Evolutionary conservation across 805 yeast genomes (phyloP), one percentile per base, ranked within the genome.

Genomic region (Candida maltosa): DNA sequence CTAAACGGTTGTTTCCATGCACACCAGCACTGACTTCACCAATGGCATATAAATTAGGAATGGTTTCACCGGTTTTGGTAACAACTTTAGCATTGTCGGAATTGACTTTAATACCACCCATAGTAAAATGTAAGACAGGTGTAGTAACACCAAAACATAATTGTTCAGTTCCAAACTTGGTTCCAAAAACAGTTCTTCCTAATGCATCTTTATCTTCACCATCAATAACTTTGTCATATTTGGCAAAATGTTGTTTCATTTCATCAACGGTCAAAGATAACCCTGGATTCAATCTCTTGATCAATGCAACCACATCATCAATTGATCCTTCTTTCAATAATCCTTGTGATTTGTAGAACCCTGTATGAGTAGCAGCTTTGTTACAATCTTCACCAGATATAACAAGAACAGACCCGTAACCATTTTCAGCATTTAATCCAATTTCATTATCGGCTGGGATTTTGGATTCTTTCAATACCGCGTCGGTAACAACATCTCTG

Each of bases 61-160:
- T 41, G n/a, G n/a, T n/a, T 27, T 27, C 46, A 16, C 49, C 45
- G 5, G 45, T 30, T 6, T 56, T 54, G 1, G 51, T 44, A 18
- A 70, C 37, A 3, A 76, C 78, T 40, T 70, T 70, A 0, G 76
- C 58, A 28, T 65, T 52, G 16, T 64, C 71, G n/a, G n/a, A n/a
- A 48, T 78, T 69, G 38, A 78, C 75, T 52, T 70, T 72, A 4
- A 77, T 76, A 26, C 88, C 87, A 16, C 88, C 87, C 84, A 78
- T 80, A 6, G 85, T 78, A 54, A 78, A 80, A 53, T 80, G 86
- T 23, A 80, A 71, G 4, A 76, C 82, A 24, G 83, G 65, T 5
- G 80, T 74, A 29, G 76, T 65, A n/a, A n/a, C n/a, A n/a, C n/a
- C n/a, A n/a, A n/a, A n/a, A n/a, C n/a, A n/a, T n/a, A n/a, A n/a